phyloP scores from a whole-genome alignment of 148 eudicot species.

The Camellia lanceoleosa region DNA sequence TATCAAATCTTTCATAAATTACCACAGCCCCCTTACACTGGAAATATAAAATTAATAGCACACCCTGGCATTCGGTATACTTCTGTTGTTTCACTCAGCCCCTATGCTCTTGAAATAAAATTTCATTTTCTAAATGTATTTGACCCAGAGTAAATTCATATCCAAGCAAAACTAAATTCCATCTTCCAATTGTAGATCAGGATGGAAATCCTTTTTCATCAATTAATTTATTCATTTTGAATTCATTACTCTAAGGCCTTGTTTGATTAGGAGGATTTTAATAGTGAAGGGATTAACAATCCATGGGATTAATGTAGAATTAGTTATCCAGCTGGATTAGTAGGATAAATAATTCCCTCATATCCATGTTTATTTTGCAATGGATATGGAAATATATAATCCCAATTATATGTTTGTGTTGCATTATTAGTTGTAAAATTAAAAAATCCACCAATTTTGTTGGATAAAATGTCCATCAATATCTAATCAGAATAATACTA shows the following conservation, averaged over 20 bases:
- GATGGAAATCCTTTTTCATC: not conserved
- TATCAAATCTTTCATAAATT: not conserved
- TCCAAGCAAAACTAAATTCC: not conserved
- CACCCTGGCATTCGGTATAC: not conserved
- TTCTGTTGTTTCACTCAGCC: not conserved
- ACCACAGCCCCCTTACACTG: not conserved
- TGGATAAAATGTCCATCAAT: too few relatives aligned
- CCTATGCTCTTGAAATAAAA: conserved; percentile 1
- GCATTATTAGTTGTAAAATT: too few relatives aligned
- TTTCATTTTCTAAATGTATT: not conserved
- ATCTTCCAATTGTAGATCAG: not conserved
- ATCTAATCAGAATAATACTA: too few relatives aligned
- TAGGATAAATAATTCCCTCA: too few relatives aligned
- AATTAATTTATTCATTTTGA: not conserved
- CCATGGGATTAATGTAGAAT: too few relatives aligned
- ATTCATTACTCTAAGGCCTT: not conserved
- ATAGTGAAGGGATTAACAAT: too few relatives aligned
- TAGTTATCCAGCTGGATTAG: too few relatives aligned
- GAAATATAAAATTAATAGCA: not conserved
- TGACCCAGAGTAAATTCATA: not conserved
- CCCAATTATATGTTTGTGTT: too few relatives aligned
- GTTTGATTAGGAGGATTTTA: too few relatives aligned
- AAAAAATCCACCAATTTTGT: too few relatives aligned
- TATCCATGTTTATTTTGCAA: too few relatives aligned
- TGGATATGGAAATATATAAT: too few relatives aligned